A percentile compares a stretch with the other conserved stretches of the same genome.
phyloP scores from a whole-genome alignment of 805 yeast genomes.

The Myxozyma vanderwaltii region DNA sequence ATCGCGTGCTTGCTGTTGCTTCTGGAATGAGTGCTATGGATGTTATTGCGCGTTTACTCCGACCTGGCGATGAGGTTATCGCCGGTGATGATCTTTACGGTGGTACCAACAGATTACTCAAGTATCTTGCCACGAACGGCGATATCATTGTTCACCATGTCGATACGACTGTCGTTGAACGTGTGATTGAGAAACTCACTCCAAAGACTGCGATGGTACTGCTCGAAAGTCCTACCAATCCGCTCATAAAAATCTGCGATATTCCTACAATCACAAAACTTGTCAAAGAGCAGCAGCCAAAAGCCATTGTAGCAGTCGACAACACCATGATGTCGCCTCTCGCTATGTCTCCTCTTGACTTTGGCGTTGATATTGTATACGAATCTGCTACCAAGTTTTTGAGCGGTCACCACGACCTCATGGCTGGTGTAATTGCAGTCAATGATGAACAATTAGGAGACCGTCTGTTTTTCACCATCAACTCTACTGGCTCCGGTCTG shows the following conservation, averaged over 20 bases:
- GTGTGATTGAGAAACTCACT: constrained; percentile 59
- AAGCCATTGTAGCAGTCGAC: constrained; percentile 78
- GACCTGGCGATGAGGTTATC: constrained; percentile 84
- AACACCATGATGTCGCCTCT: constrained; percentile 97
- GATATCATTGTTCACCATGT: constrained; percentile 70
- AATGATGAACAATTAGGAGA: constrained; percentile 65
- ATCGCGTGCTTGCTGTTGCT: constrained; percentile 75
- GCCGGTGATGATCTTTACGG: constrained; percentile 97
- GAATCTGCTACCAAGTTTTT: constrained; percentile 92
- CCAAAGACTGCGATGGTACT: constrained; percentile 72
- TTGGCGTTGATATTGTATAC: constrained; percentile 88
- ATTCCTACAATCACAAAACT: constrained; percentile 63
- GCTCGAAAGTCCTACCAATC: constrained; percentile 92
- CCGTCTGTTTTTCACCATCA: constrained; percentile 71
- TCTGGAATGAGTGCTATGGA: constrained; percentile 94
- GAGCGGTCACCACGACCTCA: constrained; percentile 77
- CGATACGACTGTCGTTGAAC: constrained; percentile 74
- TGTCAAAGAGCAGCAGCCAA: constrained; percentile 69
- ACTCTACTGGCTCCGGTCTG: constrained; percentile 87
- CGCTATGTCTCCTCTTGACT: constrained; percentile 77
- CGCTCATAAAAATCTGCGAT: constrained; percentile 85
- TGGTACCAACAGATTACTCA: constrained; percentile 84
- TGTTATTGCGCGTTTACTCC: constrained; percentile 70
- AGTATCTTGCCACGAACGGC: constrained; percentile 64
- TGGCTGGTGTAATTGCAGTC: constrained; percentile 91